Evolutionary conservation across 345 rosid genomes (phyloP).

Genomic region (Eucalyptus rudis): DNA sequence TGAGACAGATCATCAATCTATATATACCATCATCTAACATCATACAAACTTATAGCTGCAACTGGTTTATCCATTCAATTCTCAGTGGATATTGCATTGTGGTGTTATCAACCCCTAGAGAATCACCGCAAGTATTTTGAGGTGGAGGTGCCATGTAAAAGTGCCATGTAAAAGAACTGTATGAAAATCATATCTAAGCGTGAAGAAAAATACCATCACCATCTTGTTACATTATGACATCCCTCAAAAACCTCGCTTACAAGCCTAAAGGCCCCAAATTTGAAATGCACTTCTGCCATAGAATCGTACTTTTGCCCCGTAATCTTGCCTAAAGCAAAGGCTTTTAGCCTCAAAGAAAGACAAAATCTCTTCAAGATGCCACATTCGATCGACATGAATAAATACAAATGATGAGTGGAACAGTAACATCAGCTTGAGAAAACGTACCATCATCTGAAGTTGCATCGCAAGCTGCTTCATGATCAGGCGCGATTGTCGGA

Average conservation of each 20-base stretch:
- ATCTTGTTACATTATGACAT: neutral
- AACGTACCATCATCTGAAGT: slow-evolving; percentile 60
- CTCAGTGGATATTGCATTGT: neutral
- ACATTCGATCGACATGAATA: neutral
- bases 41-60: neutral
- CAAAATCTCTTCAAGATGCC: neutral
- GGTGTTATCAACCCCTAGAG: neutral
- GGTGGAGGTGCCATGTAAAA: neutral
- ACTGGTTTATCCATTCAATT: neutral
- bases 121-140: neutral
- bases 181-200: neutral
- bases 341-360: neutral
- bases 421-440: neutral
- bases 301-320: neutral
- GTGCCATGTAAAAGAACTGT: neutral
- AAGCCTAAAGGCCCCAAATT: neutral
- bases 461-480: slow-evolving; percentile 6
- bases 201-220: neutral
- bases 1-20: neutral
- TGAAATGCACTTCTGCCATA: neutral
- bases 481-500: neutral
- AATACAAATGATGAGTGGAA: neutral
- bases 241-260: neutral
- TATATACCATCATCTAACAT: neutral
- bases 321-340: neutral